Evolutionary conservation across 192 early-diverging fungal genomes (phyloP), one percentile per base, ranked within the genome.

Genomic region (Podila clonocystis): DNA sequence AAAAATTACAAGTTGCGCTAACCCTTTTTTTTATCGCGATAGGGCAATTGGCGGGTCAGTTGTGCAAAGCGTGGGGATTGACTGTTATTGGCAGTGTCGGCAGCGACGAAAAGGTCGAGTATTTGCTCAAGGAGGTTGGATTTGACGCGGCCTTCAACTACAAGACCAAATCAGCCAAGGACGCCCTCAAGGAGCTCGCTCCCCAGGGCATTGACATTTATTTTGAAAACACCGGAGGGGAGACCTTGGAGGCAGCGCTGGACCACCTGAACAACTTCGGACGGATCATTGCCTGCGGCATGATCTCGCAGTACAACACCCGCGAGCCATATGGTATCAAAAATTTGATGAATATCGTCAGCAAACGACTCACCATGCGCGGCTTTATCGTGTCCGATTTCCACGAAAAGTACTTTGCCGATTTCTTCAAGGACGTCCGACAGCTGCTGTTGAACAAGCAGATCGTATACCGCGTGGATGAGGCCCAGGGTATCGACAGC

Each of bases 101-200:
- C 2, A 85, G 86, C 9, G 94, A 95, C 77, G 91, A 91, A 0
- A 96, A 95, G 62, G 90, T 92, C 26, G 85, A 84, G 31, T 87
- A 85, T 63, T 82, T 95, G 33, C 83, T 89, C 68, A 79, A 87
- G 31, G 83, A 85, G 52, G 74, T 91, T 61, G 90, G 91, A 7
- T 92, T 92, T 34, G 93, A 96, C 80, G 87, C 75, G 4, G 95
- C 87, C 22, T 92, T 96, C 87, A 96, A 96, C 85, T 96, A 96
- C 89, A 96, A 94, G 71, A 94, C 85, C 13, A 84, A 84, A 12
- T 83, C 73, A 29, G 59, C 73, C 7, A 68, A 83, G 61, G 73
- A 76, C 0, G 88, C 87, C 12, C 89, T 97, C 41, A 85, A 70
- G 30, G 70, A 91, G 70, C 69, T 84, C 9, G 91, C 89, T 28